Percentiles rank a stretch among this genome's conserved stretches.
Conservation (phyloP, 768 basidiomycete genomes). For the Gymnopilus junonius region DNA sequence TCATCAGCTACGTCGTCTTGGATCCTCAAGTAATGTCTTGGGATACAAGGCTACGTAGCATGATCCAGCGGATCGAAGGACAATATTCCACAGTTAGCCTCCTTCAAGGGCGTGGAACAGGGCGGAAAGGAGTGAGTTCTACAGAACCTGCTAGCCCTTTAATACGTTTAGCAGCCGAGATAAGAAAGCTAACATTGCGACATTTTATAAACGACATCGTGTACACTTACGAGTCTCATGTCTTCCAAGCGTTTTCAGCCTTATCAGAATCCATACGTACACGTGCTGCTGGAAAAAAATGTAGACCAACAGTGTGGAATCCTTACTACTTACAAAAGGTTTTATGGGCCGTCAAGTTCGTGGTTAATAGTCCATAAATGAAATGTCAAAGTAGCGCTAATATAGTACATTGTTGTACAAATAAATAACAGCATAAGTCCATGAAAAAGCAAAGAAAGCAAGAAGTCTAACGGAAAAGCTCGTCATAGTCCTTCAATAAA, state of each 20-base stretch:
- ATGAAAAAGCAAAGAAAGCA: conserved; percentile 12
- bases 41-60: conserved; percentile 32
- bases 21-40: conserved; percentile 19
- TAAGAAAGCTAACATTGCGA: neutral
- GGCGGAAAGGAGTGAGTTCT: neutral
- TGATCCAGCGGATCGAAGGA: neutral
- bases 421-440: conserved; percentile 9
- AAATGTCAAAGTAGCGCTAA: conserved; percentile 4
- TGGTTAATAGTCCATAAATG: neutral
- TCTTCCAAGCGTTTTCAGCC: neutral
- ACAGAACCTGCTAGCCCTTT: neutral
- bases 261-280: conserved; percentile 5
- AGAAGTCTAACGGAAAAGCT: neutral
- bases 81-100: neutral
- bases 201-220: neutral
- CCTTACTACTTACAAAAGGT: neutral
- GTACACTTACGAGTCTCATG: conserved; percentile 4
- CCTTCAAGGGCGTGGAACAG: neutral
- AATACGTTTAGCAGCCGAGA: neutral
- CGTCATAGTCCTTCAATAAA: conserved; percentile 48
- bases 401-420: conserved; percentile 15
- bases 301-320: neutral
- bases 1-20: conserved; percentile 22
- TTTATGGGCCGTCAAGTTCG: neutral
- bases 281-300: neutral